phyloP scores from a whole-genome alignment of 2,329 filamentous ascomycete genomes.

The Tolypocladium ophioglossoides region DNA sequence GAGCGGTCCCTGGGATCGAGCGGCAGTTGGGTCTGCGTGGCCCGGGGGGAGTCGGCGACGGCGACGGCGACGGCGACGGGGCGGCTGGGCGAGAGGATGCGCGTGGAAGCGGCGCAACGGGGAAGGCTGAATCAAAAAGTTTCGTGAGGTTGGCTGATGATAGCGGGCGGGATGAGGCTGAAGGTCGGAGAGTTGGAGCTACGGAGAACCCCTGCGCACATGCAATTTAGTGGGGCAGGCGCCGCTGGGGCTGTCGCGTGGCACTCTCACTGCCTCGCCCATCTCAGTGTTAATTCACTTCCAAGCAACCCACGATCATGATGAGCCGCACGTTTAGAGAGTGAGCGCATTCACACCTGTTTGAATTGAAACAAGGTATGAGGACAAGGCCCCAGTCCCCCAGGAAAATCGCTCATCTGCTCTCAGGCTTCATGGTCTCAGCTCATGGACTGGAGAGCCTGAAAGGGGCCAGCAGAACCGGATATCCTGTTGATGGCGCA shows the following conservation, averaged over 20 bases:
- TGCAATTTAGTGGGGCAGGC: conserved; percentile 1
- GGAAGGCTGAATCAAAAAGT: neutral
- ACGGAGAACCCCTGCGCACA: neutral
- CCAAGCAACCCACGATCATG: neutral
- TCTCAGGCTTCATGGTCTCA: conserved; percentile 4
- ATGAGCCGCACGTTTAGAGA: neutral
- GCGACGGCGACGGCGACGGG: neutral
- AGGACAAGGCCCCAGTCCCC: neutral
- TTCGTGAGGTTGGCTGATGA: neutral
- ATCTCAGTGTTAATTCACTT: neutral
- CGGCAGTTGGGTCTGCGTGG: neutral
- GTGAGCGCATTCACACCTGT: neutral
- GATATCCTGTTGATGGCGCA: neutral
- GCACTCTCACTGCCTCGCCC: neutral
- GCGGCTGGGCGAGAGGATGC: neutral
- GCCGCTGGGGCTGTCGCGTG: neutral
- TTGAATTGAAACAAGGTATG: neutral
- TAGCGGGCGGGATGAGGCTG: neutral
- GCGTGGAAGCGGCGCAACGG: neutral
- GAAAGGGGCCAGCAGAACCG: conserved; percentile 1
- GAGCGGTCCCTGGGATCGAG: neutral
- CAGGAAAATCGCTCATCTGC: neutral
- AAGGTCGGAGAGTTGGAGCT: neutral
- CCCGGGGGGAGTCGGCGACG: neutral
- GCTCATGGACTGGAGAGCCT: conserved; percentile 7